These are phyloP conservation scores for Lentinula edodes DNA, from an alignment of 768 basidiomycete species.

Conservation along the genomic window DNA sequence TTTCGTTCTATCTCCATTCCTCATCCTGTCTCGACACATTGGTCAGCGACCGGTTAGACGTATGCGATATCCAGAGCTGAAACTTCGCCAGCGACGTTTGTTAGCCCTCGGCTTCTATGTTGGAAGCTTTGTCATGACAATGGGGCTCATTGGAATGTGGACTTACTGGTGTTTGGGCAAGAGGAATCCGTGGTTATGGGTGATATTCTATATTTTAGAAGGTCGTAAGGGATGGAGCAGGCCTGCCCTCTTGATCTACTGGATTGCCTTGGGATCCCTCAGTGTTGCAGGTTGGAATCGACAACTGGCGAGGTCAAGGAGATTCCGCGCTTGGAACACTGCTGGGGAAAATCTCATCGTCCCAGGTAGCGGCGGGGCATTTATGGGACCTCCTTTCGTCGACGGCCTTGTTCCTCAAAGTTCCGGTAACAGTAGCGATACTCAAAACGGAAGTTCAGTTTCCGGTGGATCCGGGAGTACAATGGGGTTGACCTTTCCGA, in stretches of 20 bases:
- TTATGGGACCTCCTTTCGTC: background rate
- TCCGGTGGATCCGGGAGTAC: slow-evolving; percentile 8
- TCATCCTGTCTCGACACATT: slow-evolving; percentile 87
- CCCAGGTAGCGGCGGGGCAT: slow-evolving; percentile 13
- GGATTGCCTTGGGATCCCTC: slow-evolving; percentile 72
- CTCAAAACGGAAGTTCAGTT: background rate
- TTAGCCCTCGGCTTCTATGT: slow-evolving; percentile 83
- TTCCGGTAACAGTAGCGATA: slow-evolving; percentile 3
- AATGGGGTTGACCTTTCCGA: slow-evolving; percentile 32
- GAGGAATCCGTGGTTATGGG: slow-evolving; percentile 88
- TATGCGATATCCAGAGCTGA: slow-evolving; percentile 76
- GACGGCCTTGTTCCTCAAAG: background rate
- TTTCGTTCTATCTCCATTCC: slow-evolving; percentile 88
- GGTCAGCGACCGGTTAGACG: slow-evolving; percentile 82
- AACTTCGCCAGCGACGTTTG: slow-evolving; percentile 71
- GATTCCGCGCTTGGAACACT: slow-evolving; percentile 46
- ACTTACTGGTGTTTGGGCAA: slow-evolving; percentile 78
- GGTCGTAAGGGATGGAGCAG: slow-evolving; percentile 77
- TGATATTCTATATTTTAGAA: slow-evolving; percentile 68
- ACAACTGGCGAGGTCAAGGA: slow-evolving; percentile 74
- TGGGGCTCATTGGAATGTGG: slow-evolving; percentile 86
- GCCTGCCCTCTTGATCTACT: slow-evolving; percentile 74
- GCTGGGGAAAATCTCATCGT: slow-evolving; percentile 28
- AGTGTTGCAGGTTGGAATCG: slow-evolving; percentile 95
- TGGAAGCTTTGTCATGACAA: slow-evolving; percentile 72